Evolutionary conservation across 2,329 filamentous ascomycete genomes (phyloP), one percentile per base, ranked within the genome.

Genomic region (Cladophialophora immunda): DNA sequence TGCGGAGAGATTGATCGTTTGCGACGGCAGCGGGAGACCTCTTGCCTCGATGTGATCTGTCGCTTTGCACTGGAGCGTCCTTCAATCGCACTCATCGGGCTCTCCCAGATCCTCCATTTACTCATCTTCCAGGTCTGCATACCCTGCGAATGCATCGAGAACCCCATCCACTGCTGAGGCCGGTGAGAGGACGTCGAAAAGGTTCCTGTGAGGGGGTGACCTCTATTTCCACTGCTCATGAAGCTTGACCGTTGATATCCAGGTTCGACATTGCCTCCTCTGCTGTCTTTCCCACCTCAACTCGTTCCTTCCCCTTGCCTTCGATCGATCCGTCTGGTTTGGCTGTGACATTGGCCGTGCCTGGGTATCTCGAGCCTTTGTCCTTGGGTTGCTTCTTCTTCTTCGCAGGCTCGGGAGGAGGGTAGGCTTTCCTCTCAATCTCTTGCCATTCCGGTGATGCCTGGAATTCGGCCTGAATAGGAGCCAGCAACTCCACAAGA

Each of bases 371-470:
- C 1, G 87, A 85, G 0, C 92, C 91, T 80, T 90, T 89, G 74
- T 94, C 88, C 84, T 94, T 95, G 68, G 84, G 83, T 81, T 92
- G 92, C 83, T 91, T 91, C 73, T 86, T 79, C 74, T 88, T 88
- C 73, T 86, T 79, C 72, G 86, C 87, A 77, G 81, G 78, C 29
- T 83, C 82, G 0, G 85, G 83, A 0, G 87, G 87, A 19, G 95
- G 95, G 85, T 98, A 99, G 32, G 94, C 95, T 77, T 90, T 89
- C 60, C 86, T 77, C 58, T 90, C 86, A 62, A 93, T 85, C 65
- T 89, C 87, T 80, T 97, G 90, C 93, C 93, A 98, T 75, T 94
- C 92, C 32, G 85, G 75, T 0, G 87, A 90, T 0, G 84, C 86
- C 69, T 91, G 81, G 81, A 88, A 98, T 5, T 89, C 90, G 2